A percentile compares a stretch with the other conserved stretches of the same genome.
Conservation (phyloP, 306 rosid genomes). For the Begonia masoniana region DNA sequence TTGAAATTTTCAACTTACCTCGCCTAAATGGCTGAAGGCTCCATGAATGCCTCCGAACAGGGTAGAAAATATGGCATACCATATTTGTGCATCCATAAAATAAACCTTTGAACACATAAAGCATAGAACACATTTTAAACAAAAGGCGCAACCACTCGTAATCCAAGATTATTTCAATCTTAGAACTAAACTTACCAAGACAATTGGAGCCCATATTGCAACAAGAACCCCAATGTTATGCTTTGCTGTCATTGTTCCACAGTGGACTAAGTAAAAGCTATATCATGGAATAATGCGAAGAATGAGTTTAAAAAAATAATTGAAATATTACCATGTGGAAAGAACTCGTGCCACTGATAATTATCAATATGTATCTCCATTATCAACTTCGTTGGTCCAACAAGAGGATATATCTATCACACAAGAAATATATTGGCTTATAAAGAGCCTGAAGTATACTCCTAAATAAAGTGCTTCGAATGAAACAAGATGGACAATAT, state of each 20-base stretch:
- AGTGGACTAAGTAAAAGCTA: conserved; percentile 12
- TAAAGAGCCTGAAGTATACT: conserved; percentile 9
- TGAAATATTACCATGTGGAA: conserved; percentile 60
- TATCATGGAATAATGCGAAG: not conserved
- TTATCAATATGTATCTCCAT: conserved; percentile 53
- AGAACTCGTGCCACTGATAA: conserved; percentile 94
- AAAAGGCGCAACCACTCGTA: too few relatives aligned
- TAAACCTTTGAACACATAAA: conserved; percentile 55
- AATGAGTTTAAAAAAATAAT: conserved; percentile 3
- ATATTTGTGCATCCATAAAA: conserved; percentile 96
- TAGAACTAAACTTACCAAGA: conserved; percentile 50
- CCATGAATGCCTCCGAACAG: conserved; percentile 87
- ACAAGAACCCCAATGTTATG: conserved; percentile 48
- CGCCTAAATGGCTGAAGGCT: conserved; percentile 98
- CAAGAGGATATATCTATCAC: conserved; percentile 64
- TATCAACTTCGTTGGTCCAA: conserved; percentile 75
- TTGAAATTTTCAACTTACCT: conserved; percentile 49
- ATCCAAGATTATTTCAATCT: too few relatives aligned
- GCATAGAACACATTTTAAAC: conserved; percentile 8
- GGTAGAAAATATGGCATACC: conserved; percentile 95
- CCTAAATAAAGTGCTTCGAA: not conserved
- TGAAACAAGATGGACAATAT: too few relatives aligned
- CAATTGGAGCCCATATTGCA: conserved; percentile 94
- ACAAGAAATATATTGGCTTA: conserved; percentile 13
- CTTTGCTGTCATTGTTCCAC: conserved; percentile 33